phyloP scores from a whole-genome alignment of 257 asterid genomes.

The Salvia hispanica region DNA sequence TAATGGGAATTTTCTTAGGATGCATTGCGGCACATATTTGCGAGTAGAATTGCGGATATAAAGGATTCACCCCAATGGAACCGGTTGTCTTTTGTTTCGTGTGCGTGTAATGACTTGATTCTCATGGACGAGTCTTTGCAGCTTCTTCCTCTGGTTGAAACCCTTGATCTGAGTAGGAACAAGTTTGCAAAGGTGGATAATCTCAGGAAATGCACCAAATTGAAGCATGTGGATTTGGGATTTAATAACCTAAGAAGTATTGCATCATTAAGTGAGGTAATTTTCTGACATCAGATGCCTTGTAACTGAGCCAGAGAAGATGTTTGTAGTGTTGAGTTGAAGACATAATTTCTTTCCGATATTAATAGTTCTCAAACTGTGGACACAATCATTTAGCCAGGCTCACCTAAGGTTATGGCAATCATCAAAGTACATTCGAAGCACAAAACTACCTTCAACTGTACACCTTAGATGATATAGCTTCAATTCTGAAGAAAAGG shows the following conservation, averaged over 20 bases:
- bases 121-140: conserved; percentile 98
- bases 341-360: conserved; percentile 16
- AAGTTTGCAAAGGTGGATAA: conserved; percentile 88
- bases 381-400: too few relatives aligned
- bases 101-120: conserved; percentile 77
- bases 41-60: conserved; percentile 85
- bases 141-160: conserved; percentile 86
- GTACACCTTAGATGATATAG: neutral
- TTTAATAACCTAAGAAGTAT: conserved; percentile 85
- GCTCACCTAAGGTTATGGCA: too few relatives aligned
- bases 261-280: conserved; percentile 78
- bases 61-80: conserved; percentile 86
- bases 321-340: conserved; percentile 20
- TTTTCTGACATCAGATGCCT: conserved; percentile 23
- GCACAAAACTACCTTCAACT: neutral
- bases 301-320: conserved; percentile 10
- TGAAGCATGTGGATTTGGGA: conserved; percentile 91
- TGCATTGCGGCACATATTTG: conserved; percentile 89
- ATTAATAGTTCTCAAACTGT: conserved; percentile 7
- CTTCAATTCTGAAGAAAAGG: neutral
- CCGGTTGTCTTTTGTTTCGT: conserved; percentile 80
- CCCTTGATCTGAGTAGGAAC: conserved; percentile 93
- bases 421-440: neutral
- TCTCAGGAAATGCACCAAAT: conserved; percentile 75
- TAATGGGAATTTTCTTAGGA: conserved; percentile 57